Conservation (phyloP, 768 basidiomycete species). For the Gymnopilus junonius region DNA sequence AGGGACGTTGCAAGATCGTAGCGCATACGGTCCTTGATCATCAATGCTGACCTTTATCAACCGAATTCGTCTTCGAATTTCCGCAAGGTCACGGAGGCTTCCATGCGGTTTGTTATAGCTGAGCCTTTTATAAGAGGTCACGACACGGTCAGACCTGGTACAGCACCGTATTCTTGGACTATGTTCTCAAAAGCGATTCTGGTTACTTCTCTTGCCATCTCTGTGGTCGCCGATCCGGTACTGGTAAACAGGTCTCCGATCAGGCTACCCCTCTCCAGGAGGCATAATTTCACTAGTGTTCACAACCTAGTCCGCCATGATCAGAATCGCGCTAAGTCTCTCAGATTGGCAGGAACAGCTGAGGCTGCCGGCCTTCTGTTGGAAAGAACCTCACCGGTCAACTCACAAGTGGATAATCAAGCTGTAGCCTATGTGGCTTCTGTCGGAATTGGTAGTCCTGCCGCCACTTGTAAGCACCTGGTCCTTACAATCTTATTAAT, state of each 20-base stretch:
- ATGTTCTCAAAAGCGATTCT: not conserved
- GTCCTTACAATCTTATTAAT: not conserved
- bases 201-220: not conserved
- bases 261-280: constrained; percentile 49
- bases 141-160: not conserved
- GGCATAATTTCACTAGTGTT: constrained; percentile 51
- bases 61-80: too few relatives aligned
- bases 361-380: constrained; percentile 27
- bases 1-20: not conserved
- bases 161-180: not conserved
- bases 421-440: constrained; percentile 48
- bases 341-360: constrained; percentile 31
- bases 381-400: constrained; percentile 40
- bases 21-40: not conserved
- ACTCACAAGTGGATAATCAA: constrained; percentile 40
- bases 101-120: too few relatives aligned
- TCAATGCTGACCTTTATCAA: too few relatives aligned
- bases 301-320: constrained; percentile 55
- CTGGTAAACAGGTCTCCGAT: not conserved
- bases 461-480: constrained; percentile 51
- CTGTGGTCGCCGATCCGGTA: not conserved
- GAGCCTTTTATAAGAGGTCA: not conserved
- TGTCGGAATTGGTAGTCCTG: constrained; percentile 57
- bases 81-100: too few relatives aligned
- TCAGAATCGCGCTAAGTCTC: constrained; percentile 46